These are phyloP conservation scores for Colletotrichum limetticola DNA, from an alignment of 2,329 filamentous ascomycete genomes.

Conservation along the genomic window DNA sequence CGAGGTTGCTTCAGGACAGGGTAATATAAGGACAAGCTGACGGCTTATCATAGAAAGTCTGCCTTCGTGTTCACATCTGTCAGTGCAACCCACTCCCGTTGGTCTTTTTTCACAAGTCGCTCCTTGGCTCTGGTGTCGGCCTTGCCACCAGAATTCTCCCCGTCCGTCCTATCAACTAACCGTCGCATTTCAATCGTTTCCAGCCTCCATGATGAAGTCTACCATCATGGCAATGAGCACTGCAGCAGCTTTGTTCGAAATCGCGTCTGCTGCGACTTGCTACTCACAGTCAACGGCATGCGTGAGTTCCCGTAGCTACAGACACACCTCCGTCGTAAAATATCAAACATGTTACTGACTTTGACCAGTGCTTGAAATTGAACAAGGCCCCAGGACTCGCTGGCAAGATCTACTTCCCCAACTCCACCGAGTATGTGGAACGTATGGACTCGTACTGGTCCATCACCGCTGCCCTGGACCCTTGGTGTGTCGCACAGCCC, in stretches of 20 bases:
- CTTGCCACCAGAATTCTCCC: too few relatives aligned
- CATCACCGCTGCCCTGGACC: constrained; percentile 45
- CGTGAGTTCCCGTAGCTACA: background rate
- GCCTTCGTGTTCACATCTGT: background rate
- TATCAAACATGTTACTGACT: background rate
- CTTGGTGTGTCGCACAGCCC: constrained; percentile 50
- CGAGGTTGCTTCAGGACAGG: background rate
- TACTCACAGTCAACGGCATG: background rate
- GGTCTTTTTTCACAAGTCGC: background rate
- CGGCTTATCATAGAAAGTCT: background rate
- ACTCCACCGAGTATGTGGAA: constrained; percentile 41
- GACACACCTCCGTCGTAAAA: background rate
- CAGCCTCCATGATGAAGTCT: background rate
- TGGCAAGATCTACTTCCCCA: constrained; percentile 44
- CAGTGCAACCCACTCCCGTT: background rate
- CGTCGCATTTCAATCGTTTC: background rate
- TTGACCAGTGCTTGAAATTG: constrained; percentile 42
- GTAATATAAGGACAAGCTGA: background rate
- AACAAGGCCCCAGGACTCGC: constrained; percentile 37
- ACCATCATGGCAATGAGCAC: background rate
- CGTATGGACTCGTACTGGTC: constrained; percentile 51
- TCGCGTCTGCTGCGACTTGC: background rate
- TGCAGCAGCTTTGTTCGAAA: background rate
- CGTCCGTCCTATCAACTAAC: background rate
- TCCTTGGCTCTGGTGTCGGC: background rate